Evolutionary conservation across 1,284 basidiomycete genomes (phyloP).

Genomic region (Prillingera fragicola): DNA sequence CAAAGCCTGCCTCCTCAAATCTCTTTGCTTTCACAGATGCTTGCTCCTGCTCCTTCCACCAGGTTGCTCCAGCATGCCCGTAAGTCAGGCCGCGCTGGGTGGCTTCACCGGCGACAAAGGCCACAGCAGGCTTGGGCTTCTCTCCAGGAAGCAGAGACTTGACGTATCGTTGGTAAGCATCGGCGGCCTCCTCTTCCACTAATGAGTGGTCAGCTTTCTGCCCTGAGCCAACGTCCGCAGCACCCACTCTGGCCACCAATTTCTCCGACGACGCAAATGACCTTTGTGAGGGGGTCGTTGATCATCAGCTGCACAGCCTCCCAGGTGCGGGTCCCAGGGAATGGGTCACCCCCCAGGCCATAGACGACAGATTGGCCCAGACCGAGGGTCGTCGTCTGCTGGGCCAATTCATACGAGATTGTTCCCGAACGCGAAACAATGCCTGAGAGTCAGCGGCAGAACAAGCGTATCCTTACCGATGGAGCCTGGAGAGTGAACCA

Average conservation of each 20-base stretch:
- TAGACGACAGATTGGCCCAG: slow-evolving; percentile 89
- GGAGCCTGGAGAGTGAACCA: slow-evolving; percentile 84
- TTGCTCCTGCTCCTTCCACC: slow-evolving; percentile 23
- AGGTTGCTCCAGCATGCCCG: slow-evolving; percentile 65
- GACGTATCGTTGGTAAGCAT: slow-evolving; percentile 76
- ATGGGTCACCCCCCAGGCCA: slow-evolving; percentile 94
- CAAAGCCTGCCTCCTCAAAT: too few species aligned
- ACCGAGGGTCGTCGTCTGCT: slow-evolving; percentile 86
- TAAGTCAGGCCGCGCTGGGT: slow-evolving; percentile 90
- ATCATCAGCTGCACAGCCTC: slow-evolving; percentile 91
- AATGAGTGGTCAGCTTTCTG: slow-evolving; percentile 44
- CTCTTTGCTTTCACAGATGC: too few species aligned
- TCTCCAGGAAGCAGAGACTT: slow-evolving; percentile 48
- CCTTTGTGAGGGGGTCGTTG: slow-evolving; percentile 72
- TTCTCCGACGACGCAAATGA: slow-evolving; percentile 91
- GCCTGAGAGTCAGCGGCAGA: slow-evolving; percentile 51
- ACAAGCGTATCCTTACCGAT: slow-evolving; percentile 60
- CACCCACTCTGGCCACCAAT: slow-evolving; percentile 63
- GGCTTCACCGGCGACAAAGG: slow-evolving; percentile 90
- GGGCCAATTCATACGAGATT: slow-evolving; percentile 69
- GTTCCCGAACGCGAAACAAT: slow-evolving; percentile 96
- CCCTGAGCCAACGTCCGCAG: not conserved
- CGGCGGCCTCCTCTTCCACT: slow-evolving; percentile 98
- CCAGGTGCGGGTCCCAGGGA: slow-evolving; percentile 67
- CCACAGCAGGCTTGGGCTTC: slow-evolving; percentile 80